Evolutionary conservation across 1,284 basidiomycete species (phyloP), one percentile per base, ranked within the genome.

Genomic region (Trametes hirsuta): DNA sequence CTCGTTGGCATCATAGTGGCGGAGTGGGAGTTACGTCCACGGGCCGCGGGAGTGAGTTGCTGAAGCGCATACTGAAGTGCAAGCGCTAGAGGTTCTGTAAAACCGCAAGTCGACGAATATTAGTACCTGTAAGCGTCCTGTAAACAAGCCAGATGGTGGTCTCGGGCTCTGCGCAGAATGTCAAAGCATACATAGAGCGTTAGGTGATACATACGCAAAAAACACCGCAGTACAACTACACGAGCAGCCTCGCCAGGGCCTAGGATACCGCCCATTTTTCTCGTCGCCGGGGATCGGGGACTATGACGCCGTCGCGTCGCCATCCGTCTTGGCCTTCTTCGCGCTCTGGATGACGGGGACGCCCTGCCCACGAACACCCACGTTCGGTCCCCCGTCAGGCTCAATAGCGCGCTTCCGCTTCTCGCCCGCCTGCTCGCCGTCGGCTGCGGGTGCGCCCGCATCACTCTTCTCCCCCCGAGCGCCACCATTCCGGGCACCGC

Each of bases 351-450:
- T 75, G 2, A 76, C 60, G 8, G 89, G 89, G 6, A 86, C 85
- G 34, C 75, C 77, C n/a, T 76, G 79, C 0, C 87, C 87, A 15
- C 89, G 80, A 9, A 84, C 70, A 12, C 89, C 89, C 25, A 80
- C 78, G 66, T 87, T 81, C 2, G 85, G 82, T 0, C 86, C 89
- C 63, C 90, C 90, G 67, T 91, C 90, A 1, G 88, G 88, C 69
- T 91, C 90, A 0, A 90, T 78, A 1, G 80, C 85, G 25, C 88
- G 82, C 72, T 91, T 91, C 61, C 90, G 78, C 77, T 91, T 91
- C 66, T 89, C 87, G 22, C 88, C 88, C 0, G 74, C 69, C 62
- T 78, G 74, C 36, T 78, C 76, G 36, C 73, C 78, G 46, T 60
- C 68, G 22, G 59, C 66, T 5, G 53, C 60, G 8, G 30, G 30